These are phyloP conservation scores for Cenchrus purpureus DNA, from an alignment of 176 grass and related monocot species.

Conservation along the genomic window DNA sequence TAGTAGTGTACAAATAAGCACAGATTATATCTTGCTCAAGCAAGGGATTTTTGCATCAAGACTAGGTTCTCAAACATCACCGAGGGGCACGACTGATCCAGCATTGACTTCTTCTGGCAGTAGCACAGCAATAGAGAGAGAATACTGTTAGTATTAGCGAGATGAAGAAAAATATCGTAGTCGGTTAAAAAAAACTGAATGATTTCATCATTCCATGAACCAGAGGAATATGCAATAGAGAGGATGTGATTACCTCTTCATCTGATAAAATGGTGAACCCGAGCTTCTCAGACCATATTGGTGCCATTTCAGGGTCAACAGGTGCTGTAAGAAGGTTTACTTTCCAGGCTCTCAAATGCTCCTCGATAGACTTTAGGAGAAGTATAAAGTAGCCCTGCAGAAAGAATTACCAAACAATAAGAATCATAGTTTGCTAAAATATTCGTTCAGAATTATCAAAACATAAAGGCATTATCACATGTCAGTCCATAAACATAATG, in stretches of 20 bases:
- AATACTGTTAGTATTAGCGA: slow-evolving; percentile 7
- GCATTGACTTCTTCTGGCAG: slow-evolving; percentile 48
- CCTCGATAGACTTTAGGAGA: slow-evolving; percentile 66
- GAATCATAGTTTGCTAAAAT: neutral
- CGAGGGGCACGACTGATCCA: slow-evolving; percentile 32
- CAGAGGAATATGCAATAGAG: neutral
- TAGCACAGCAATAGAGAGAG: neutral
- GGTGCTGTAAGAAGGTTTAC: slow-evolving; percentile 48
- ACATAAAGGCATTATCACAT: neutral
- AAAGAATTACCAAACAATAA: slow-evolving; percentile 27
- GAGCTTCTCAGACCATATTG: slow-evolving; percentile 78
- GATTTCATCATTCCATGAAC: neutral
- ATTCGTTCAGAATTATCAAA: slow-evolving; percentile 16
- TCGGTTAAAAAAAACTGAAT: slow-evolving; percentile 1
- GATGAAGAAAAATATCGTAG: neutral
- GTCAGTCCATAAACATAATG: neutral
- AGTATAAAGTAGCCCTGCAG: slow-evolving; percentile 69
- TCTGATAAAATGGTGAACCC: slow-evolving; percentile 69
- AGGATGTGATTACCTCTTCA: slow-evolving; percentile 54
- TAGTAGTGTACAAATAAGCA: neutral
- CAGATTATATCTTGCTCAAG: slow-evolving; percentile 19
- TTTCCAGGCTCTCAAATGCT: slow-evolving; percentile 49
- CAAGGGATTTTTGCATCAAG: slow-evolving; percentile 55
- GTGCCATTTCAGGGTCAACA: slow-evolving; percentile 65
- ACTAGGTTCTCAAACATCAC: slow-evolving; percentile 57